Base-by-base conservation (phyloP, 2,329 filamentous ascomycete genomes). In the Venturia oleaginea region DNA sequence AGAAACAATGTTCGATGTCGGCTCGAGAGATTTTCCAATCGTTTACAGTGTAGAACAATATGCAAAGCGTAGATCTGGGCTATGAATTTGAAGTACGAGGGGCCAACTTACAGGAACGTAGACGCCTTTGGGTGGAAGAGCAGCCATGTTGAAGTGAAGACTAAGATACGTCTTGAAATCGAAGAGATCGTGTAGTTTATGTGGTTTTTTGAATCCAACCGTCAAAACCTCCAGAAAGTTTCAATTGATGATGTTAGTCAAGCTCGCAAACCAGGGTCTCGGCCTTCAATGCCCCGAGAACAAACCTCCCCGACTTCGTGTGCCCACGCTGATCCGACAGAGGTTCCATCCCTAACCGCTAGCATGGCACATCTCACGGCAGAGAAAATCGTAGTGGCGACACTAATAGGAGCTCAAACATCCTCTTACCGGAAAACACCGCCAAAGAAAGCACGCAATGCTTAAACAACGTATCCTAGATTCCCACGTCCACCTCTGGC, bases 401-500 rank as follows among this genome's bases (percentile, higher is more conserved):
- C 43, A 11, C n/a, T 7, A 51, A 22, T 22, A 51, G 24, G 46
- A 15, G 6, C 17, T 27, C 22, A 24, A 51, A 2, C 46, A 8
- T 24, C 22, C 5, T 46, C 6, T 10, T 27, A 27, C 46, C 11
- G 22, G 15, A 24, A 1, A 8, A 7, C 22, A 5, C 46, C 46
- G 22, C 27, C 15, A 27, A 2, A 51, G 4, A 8, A 24, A 22
- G 11, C 22, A 17, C 27, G 24, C 13, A 55, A 73, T 75, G 73
- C 55, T 71, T 17, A 67, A 68, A 3, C 67, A 65, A 48, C 67
- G 67, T 34, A 87, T 96, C 72, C 85, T 97, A 75, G 92, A 97
- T 79, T 88, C 91, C 46, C 93, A 97, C 80, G 88, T 97, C 76
- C 92, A 97, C 78, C 86, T 97, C 71, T 96, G 86, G 80, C 89